Evolutionary conservation across 176 grass and related monocot species (phyloP).

Genomic region (Oropetium thomaeum): DNA sequence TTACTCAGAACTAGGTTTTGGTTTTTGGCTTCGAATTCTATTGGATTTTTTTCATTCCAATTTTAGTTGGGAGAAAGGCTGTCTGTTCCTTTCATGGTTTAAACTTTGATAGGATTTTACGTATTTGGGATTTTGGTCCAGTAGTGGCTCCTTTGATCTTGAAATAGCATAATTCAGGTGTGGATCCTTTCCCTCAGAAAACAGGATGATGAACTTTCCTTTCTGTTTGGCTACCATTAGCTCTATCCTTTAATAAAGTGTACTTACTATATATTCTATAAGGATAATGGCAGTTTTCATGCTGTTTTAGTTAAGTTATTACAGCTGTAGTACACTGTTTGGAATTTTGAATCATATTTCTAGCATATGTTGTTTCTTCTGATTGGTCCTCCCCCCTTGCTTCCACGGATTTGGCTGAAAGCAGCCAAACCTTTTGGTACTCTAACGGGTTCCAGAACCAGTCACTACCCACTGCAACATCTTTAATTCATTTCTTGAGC

Average conservation of each 20-base stretch:
- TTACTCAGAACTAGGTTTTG: background rate
- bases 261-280: too few relatives aligned
- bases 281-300: background rate
- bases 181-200: background rate
- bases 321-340: background rate
- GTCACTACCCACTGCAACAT: background rate
- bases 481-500: slow-evolving; percentile 14
- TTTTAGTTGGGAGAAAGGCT: background rate
- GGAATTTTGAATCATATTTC: background rate
- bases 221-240: slow-evolving; percentile 3
- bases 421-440: slow-evolving; percentile 1
- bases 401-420: slow-evolving; percentile 27
- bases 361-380: background rate
- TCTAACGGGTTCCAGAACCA: slow-evolving; percentile 9
- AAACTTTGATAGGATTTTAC: too few relatives aligned
- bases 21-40: background rate
- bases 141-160: background rate
- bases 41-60: background rate
- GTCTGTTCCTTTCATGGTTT: background rate
- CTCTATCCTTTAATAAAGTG: too few relatives aligned
- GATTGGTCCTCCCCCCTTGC: background rate
- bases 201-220: background rate
- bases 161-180: background rate
- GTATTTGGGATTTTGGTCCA: background rate
- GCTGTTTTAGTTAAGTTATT: background rate